Percentiles rank a stretch among this genome's conserved stretches.
Conservation (phyloP, 208 protist genomes). For the Spongospora subterranea region DNA sequence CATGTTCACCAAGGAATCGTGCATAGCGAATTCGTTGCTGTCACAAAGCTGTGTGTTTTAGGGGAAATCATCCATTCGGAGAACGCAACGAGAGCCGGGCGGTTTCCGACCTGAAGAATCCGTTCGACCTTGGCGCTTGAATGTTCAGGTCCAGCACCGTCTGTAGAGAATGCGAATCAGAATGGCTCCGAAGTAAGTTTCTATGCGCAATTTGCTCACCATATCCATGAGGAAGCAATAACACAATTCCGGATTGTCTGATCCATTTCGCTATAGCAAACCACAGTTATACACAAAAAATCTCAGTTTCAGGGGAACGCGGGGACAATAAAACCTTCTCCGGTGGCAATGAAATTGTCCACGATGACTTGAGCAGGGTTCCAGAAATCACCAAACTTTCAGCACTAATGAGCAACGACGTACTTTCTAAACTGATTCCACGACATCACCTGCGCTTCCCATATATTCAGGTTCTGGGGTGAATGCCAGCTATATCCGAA, state of each 20-base stretch:
- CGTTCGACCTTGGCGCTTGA: conserved; percentile 56
- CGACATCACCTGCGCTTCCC: conserved; percentile 46
- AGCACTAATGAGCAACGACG: conserved; percentile 27
- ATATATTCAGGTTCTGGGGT: conserved; percentile 46
- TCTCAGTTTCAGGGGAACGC: neutral
- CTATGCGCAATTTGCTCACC: too few species aligned
- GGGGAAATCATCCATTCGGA: neutral
- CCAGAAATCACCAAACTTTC: conserved; percentile 98
- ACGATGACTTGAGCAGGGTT: conserved; percentile 84
- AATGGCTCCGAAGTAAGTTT: too few species aligned
- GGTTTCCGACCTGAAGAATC: neutral
- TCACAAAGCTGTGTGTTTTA: conserved; percentile 21
- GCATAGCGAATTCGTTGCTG: neutral
- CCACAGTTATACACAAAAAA: neutral
- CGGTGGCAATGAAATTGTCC: conserved; percentile 42
- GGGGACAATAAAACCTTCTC: neutral
- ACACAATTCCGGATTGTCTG: conserved; percentile 51
- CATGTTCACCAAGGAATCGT: conserved; percentile 13
- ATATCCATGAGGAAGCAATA: conserved; percentile 50
- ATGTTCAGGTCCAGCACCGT: conserved; percentile 52
- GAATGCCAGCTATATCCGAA: conserved; percentile 21
- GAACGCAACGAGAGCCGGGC: too few species aligned
- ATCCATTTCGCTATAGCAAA: conserved; percentile 69
- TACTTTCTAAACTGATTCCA: neutral
- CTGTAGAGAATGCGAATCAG: neutral